Evolutionary conservation across 2,329 filamentous ascomycete species (phyloP).

Genomic region (Myriosclerotinia scirpicola): DNA sequence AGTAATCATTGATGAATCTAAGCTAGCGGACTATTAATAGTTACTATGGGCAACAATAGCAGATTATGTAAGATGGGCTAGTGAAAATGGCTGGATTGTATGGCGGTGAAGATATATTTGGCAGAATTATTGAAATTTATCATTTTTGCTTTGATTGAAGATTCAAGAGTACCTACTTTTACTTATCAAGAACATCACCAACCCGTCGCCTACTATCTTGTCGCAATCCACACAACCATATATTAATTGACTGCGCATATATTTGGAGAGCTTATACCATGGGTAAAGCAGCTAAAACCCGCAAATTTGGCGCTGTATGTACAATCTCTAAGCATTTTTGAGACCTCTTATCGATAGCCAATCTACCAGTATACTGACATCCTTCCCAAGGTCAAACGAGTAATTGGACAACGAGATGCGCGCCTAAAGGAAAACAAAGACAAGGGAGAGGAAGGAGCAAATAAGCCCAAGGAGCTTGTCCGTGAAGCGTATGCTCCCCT

Average conservation of each 20-base stretch:
- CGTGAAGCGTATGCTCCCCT: slow-evolving; percentile 61
- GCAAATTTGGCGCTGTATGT: slow-evolving; percentile 77
- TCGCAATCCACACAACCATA: background rate
- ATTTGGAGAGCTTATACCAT: slow-evolving; percentile 49
- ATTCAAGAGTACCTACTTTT: background rate
- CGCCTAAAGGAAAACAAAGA: slow-evolving; percentile 78
- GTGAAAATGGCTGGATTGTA: background rate
- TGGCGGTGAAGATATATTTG: background rate
- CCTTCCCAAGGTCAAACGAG: slow-evolving; percentile 61
- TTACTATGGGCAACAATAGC: background rate
- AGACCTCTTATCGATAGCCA: slow-evolving; percentile 29
- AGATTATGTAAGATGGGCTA: background rate
- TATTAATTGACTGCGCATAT: background rate
- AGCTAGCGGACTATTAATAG: slow-evolving; percentile 2
- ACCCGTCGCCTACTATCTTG: background rate
- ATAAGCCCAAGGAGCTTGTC: slow-evolving; percentile 64
- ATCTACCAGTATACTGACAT: slow-evolving; percentile 14
- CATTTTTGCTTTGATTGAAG: slow-evolving; percentile 14
- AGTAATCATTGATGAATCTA: background rate
- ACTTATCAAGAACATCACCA: background rate
- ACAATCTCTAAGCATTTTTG: background rate
- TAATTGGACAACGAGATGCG: slow-evolving; percentile 79
- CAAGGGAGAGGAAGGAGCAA: slow-evolving; percentile 61
- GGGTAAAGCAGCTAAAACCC: slow-evolving; percentile 86
- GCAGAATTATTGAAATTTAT: slow-evolving; percentile 24